Evolutionary conservation across 257 asterid genomes (phyloP).

Genomic region (Plantago major): DNA sequence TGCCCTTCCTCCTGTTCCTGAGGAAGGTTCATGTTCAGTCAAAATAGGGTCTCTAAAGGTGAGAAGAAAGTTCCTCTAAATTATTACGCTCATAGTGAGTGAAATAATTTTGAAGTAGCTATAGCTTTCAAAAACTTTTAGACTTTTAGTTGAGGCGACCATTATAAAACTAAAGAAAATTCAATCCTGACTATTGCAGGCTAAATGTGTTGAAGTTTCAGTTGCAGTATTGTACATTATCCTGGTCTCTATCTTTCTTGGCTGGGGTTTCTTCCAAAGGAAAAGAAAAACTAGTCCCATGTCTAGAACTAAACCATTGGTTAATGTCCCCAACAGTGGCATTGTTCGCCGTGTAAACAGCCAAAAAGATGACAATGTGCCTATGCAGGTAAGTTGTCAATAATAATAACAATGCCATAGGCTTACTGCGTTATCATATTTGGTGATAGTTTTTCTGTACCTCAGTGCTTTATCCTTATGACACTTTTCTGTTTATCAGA

Average conservation of each 20-base stretch:
- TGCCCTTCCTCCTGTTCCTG: conserved; percentile 53
- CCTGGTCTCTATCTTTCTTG: conserved; percentile 72
- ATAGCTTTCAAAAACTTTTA: background rate
- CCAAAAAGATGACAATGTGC: conserved; percentile 77
- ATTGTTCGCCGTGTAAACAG: conserved; percentile 67
- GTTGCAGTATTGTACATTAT: conserved; percentile 62
- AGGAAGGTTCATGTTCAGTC: conserved; percentile 74
- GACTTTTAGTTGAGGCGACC: background rate
- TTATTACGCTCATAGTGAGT: background rate
- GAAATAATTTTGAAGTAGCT: background rate
- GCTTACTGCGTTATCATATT: conserved; percentile 1
- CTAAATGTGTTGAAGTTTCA: conserved; percentile 85
- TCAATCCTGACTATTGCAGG: conserved; percentile 51
- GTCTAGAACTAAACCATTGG: conserved; percentile 62
- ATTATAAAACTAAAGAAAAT: conserved; percentile 9
- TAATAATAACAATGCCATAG: conserved; percentile 1
- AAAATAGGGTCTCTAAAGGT: conserved; percentile 82
- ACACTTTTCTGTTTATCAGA: conserved; percentile 30
- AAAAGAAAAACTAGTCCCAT: conserved; percentile 49
- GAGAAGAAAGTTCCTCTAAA: conserved; percentile 25
- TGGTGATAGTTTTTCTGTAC: background rate
- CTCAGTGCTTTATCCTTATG: background rate
- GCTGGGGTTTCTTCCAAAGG: conserved; percentile 81
- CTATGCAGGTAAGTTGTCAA: conserved; percentile 75
- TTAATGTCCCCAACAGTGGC: conserved; percentile 64